Conservation (phyloP, 1,139 yeast genomes). For the Suhomyces taliae region DNA sequence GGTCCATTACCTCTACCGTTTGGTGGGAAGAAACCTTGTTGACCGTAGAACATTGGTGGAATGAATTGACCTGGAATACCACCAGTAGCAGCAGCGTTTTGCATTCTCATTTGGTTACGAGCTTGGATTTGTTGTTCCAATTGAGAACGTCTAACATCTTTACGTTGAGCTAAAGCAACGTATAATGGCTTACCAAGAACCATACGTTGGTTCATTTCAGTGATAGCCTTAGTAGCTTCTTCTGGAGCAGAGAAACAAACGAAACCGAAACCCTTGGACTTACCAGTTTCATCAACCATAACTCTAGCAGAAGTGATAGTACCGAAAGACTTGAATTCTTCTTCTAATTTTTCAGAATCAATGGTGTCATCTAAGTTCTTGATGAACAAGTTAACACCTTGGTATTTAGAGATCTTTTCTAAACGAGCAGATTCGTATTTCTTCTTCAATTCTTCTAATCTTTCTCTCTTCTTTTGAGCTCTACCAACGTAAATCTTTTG, state of each 20-base stretch:
- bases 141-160: slow-evolving; percentile 97
- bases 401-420: slow-evolving; percentile 92
- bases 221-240: slow-evolving; percentile 98
- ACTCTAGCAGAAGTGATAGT: slow-evolving; percentile 95
- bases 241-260: slow-evolving; percentile 98
- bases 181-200: slow-evolving; percentile 94
- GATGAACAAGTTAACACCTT: slow-evolving; percentile 95
- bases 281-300: slow-evolving; percentile 92
- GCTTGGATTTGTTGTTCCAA: slow-evolving; percentile 98
- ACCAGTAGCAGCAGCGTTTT: slow-evolving; percentile 84
- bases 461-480: slow-evolving; percentile 99
- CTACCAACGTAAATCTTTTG: slow-evolving; percentile 93
- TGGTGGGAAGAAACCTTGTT: slow-evolving; percentile 82
- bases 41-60: slow-evolving; percentile 92
- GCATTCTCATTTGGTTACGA: slow-evolving; percentile 97
- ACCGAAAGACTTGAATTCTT: slow-evolving; percentile 93
- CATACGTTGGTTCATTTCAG: slow-evolving; percentile 98
- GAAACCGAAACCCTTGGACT: slow-evolving; percentile 97
- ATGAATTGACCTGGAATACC: slow-evolving; percentile 96
- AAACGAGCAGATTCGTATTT: slow-evolving; percentile 92
- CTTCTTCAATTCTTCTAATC: slow-evolving; percentile 93
- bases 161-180: slow-evolving; percentile 98
- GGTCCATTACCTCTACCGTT: slow-evolving; percentile 81
- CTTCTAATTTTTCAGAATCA: slow-evolving; percentile 88
- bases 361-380: slow-evolving; percentile 94